Conservation (phyloP, 164 flowering plant species). For the Santalum album region DNA sequence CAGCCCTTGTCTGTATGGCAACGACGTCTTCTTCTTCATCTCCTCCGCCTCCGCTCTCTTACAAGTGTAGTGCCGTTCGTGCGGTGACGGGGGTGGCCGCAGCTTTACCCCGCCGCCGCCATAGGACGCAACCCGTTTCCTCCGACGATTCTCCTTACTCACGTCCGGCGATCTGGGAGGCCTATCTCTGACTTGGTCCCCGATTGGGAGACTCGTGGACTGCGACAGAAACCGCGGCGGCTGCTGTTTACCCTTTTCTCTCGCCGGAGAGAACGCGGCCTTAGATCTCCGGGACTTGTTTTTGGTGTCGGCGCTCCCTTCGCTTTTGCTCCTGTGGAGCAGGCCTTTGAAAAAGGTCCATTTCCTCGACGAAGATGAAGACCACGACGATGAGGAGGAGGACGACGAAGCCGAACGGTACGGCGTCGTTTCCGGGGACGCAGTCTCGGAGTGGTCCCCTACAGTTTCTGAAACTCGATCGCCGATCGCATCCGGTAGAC, state of each 20-base stretch:
- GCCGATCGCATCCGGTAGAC: not conserved
- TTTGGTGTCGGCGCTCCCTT: constrained; percentile 33
- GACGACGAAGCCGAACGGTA: constrained; percentile 37
- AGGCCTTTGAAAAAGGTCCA: constrained; percentile 37
- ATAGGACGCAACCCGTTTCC: constrained; percentile 6
- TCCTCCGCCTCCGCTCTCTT: constrained; percentile 61
- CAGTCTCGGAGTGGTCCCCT: not conserved
- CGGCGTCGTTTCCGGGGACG: constrained; percentile 22
- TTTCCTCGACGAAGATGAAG: constrained; percentile 30
- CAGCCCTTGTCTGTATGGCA: constrained; percentile 48
- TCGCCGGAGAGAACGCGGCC: constrained; percentile 10
- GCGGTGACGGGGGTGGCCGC: constrained; percentile 33
- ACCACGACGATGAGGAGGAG: constrained; percentile 32
- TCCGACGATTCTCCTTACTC: not conserved
- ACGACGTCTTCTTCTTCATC: constrained; percentile 51
- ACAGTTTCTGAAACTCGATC: constrained; percentile 9
- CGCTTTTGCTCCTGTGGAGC: constrained; percentile 42
- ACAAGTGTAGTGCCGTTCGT: constrained; percentile 42
- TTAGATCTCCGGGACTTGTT: constrained; percentile 26
- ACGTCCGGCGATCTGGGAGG: not conserved
- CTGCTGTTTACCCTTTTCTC: not conserved
- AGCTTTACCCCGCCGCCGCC: constrained; percentile 26
- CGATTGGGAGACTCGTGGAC: not conserved
- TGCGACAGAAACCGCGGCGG: not conserved
- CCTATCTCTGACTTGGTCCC: not conserved